A percentile compares a stretch with the other conserved stretches of the same genome.
These are phyloP conservation scores for Metschnikowia baotianmanensis DNA, from an alignment of 805 yeast genomes.

Conservation along the genomic window DNA sequence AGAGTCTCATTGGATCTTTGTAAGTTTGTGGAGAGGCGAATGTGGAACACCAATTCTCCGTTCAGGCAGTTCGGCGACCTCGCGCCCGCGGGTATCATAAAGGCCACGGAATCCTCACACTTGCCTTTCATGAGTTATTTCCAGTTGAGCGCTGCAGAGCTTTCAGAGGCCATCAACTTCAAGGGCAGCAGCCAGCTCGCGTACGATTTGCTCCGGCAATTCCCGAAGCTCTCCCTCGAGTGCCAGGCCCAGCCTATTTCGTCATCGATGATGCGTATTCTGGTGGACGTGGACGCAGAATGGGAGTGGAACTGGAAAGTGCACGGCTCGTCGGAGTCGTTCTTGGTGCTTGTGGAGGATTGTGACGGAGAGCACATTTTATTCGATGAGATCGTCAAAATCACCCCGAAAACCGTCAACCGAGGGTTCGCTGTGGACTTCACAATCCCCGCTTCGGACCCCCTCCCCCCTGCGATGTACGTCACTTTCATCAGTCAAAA, in stretches of 20 bases:
- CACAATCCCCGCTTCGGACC: constrained; percentile 48
- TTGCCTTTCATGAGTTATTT: constrained; percentile 83
- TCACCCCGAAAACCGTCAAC: constrained; percentile 49
- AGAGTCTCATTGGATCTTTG: constrained; percentile 59
- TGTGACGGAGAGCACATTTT: constrained; percentile 75
- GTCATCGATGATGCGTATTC: constrained; percentile 60
- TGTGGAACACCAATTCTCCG: constrained; percentile 87
- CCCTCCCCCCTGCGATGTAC: constrained; percentile 64
- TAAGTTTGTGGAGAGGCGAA: constrained; percentile 73
- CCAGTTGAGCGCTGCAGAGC: constrained; percentile 66
- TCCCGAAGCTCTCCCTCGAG: constrained; percentile 64
- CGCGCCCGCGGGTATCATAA: constrained; percentile 70
- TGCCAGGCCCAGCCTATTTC: constrained; percentile 78
- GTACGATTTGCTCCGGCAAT: constrained; percentile 59
- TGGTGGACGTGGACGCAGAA: constrained; percentile 62
- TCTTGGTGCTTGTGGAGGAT: constrained; percentile 74
- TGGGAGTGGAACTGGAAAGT: constrained; percentile 74
- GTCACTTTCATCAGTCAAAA: constrained; percentile 71
- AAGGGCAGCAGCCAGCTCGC: constrained; percentile 63
- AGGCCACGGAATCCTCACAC: constrained; percentile 73
- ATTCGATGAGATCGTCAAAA: constrained; percentile 51
- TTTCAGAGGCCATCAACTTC: constrained; percentile 76
- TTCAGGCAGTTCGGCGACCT: constrained; percentile 70
- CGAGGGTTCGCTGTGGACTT: constrained; percentile 61
- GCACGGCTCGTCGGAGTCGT: constrained; percentile 67